Percentiles rank a stretch among this genome's conserved stretches.
phyloP scores from a whole-genome alignment of 2,329 filamentous ascomycete genomes.

The Ophioceras dolichostomum region DNA sequence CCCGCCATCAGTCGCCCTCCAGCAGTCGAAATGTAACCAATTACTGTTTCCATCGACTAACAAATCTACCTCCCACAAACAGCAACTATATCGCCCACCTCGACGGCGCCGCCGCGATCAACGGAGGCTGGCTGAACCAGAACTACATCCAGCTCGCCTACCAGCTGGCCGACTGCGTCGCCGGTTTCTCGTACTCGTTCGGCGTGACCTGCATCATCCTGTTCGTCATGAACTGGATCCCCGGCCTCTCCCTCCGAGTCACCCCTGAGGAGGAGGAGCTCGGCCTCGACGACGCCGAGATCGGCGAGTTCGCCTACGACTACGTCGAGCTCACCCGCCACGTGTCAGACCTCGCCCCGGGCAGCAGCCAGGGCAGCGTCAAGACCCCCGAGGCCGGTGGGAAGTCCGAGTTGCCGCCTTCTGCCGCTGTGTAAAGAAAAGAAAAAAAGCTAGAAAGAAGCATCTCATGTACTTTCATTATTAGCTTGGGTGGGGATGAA shows the following conservation, averaged over 20 bases:
- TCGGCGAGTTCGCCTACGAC: slow-evolving; percentile 75
- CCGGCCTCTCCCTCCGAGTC: slow-evolving; percentile 57
- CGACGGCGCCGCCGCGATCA: slow-evolving; percentile 47
- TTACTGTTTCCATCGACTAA: slow-evolving; percentile 3
- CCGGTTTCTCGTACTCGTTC: slow-evolving; percentile 55
- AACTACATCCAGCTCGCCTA: slow-evolving; percentile 61
- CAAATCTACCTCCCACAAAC: neutral
- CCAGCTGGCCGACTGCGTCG: slow-evolving; percentile 56
- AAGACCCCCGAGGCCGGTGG: slow-evolving; percentile 5
- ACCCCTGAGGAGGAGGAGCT: slow-evolving; percentile 55
- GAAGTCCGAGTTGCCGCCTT: too few relatives aligned
- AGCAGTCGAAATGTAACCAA: too few relatives aligned
- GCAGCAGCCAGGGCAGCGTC: slow-evolving; percentile 10
- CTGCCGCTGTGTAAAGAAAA: neutral
- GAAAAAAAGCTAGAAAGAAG: too few relatives aligned
- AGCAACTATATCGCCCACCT: slow-evolving; percentile 61
- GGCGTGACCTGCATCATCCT: slow-evolving; percentile 56
- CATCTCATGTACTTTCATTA: too few relatives aligned
- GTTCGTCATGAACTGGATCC: slow-evolving; percentile 58
- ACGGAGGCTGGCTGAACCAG: slow-evolving; percentile 59
- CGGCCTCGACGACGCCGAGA: slow-evolving; percentile 61
- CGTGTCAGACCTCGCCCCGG: slow-evolving; percentile 29
- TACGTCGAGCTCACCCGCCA: slow-evolving; percentile 63
- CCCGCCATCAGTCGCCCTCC: too few relatives aligned
- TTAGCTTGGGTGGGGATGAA: too few relatives aligned